Evolutionary conservation across 139 green algal species (phyloP).

Genomic region (Coccomyxa sp.): DNA sequence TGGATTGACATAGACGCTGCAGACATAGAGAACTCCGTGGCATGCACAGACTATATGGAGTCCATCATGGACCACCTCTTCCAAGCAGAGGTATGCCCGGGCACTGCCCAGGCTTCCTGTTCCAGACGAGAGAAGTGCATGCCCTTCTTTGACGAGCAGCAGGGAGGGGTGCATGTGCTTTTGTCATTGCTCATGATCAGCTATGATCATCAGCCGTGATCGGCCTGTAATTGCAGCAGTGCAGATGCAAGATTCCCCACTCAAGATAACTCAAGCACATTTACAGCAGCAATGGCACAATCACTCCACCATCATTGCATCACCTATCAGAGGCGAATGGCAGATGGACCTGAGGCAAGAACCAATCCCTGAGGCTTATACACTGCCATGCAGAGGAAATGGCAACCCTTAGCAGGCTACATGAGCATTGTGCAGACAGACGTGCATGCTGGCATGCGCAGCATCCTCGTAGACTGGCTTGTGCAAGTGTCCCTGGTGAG

Average conservation of each 20-base stretch:
- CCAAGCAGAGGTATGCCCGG: slow-evolving; percentile 64
- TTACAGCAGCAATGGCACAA: no score
- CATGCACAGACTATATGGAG: slow-evolving; percentile 68
- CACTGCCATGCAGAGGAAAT: slow-evolving; percentile 40
- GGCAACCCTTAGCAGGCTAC: slow-evolving; percentile 61
- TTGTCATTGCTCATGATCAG: no score
- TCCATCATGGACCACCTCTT: slow-evolving; percentile 74
- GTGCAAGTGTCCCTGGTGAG: slow-evolving; percentile 74
- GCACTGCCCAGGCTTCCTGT: not conserved
- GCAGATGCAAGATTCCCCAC: no score
- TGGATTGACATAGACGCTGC: slow-evolving; percentile 72
- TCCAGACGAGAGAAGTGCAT: not conserved
- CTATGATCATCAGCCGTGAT: no score
- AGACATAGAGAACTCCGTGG: slow-evolving; percentile 63
- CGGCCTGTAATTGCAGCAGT: no score
- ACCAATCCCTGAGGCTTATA: not conserved
- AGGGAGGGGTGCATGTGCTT: no score
- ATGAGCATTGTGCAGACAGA: slow-evolving; percentile 77
- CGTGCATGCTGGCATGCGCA: slow-evolving; percentile 87
- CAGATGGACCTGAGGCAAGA: not conserved
- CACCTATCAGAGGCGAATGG: not conserved
- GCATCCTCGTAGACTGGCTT: slow-evolving; percentile 96
- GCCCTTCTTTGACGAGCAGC: not conserved
- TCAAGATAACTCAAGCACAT: no score
- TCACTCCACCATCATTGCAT: not conserved